Evolutionary conservation across 2,329 filamentous ascomycete species (phyloP), one percentile per base, ranked within the genome.

Genomic region (Laburnicola sp.): DNA sequence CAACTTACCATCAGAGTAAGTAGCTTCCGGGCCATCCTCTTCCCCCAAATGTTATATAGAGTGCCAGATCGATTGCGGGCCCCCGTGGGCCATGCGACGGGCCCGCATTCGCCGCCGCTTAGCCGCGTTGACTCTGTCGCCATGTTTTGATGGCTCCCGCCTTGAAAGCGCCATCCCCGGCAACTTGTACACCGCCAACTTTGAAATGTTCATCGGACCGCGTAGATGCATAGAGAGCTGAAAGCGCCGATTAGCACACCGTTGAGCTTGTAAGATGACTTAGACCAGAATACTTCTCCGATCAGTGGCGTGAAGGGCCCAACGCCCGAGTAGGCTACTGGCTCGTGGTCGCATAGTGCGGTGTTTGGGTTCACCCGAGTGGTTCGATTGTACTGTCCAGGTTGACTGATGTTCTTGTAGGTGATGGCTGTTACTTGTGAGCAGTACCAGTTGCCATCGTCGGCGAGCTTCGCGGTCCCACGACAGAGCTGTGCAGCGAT

Each of bases 141-240:
- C 6, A 27, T n/a, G 28, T 37, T n/a, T n/a, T n/a, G n/a, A n/a
- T 7, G 30, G n/a, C 3, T 31, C 16, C 28, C 51, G 42, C 32
- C 47, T 50, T 9, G 46, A 50, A 23, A 44, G 54, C 50, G 31
- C 56, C 45, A 25, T 56, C 16, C 43, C 47, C 4, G 65, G 64
- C 6, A 83, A 79, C 39, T 77, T 80, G 71, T 91, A 92, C 48
- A 85, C 84, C 8, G 87, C 88, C 48, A 91, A 78, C 59, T 88
- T 80, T 65, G 83, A 84, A 28, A 92, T 68, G 34, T 81, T 74
- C 60, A 89, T 70, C 1, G 88, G 88, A 2, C 88, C 89, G 59
- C 88, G 85, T 65, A 91, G 79, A 68, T 90, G 86, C 55, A 89
- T 72, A 1, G 87, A 89, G 27, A 91, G 77, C 87, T 90, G 53